phyloP scores from a whole-genome alignment of 2,329 filamentous ascomycete genomes.

The Metarhizium rileyi region DNA sequence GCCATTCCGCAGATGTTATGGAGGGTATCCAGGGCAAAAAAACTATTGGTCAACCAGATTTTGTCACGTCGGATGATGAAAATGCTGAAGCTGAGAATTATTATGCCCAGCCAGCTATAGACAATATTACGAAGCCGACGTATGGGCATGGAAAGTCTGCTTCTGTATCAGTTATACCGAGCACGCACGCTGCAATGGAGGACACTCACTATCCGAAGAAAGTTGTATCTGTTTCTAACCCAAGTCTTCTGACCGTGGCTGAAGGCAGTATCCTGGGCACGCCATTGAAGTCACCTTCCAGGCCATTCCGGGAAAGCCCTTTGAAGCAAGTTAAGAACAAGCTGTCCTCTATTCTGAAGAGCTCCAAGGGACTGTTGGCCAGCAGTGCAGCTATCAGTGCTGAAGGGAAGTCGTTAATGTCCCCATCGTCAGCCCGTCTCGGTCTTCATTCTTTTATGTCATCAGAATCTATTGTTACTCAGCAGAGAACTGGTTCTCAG shows the following conservation, averaged over 20 bases:
- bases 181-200: conserved; percentile 9
- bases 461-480: conserved; percentile 34
- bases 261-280: conserved; percentile 34
- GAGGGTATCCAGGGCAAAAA: conserved; percentile 42
- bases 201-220: conserved; percentile 40
- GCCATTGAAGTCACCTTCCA: conserved; percentile 46
- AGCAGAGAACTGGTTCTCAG: conserved; percentile 14
- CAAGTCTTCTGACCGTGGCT: conserved; percentile 38
- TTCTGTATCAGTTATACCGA: conserved; percentile 48
- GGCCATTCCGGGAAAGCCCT: conserved; percentile 59
- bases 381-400: conserved; percentile 60
- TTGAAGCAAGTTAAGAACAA: conserved; percentile 89
- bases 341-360: conserved; percentile 81
- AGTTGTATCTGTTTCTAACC: conserved; percentile 49
- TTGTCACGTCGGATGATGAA: conserved; percentile 8
- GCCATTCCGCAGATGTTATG: conserved; percentile 51
- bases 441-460: conserved; percentile 35
- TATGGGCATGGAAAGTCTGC: conserved; percentile 46
- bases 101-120: not conserved
- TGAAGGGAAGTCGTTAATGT: conserved; percentile 49
- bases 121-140: conserved; percentile 7
- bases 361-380: conserved; percentile 75
- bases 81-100: not conserved
- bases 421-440: conserved; percentile 40
- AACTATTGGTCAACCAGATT: conserved; percentile 35